These are phyloP conservation scores for Mycogone perniciosa DNA, from an alignment of 2,329 filamentous ascomycete species.

Conservation along the genomic window DNA sequence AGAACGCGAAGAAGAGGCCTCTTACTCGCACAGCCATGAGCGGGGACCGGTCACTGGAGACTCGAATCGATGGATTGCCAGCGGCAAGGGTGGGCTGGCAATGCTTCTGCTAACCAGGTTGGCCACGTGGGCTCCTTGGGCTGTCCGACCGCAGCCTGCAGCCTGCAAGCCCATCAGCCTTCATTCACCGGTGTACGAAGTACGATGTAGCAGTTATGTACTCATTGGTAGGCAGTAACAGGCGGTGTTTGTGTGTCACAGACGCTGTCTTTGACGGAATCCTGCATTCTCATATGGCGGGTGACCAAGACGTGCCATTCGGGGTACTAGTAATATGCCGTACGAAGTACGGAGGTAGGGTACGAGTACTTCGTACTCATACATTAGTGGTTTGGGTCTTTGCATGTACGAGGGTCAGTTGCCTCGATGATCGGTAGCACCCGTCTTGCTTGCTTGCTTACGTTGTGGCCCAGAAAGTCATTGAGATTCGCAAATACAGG, in stretches of 20 bases:
- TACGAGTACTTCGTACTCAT: too few relatives aligned
- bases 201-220: neutral
- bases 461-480: neutral
- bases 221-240: neutral
- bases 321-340: too few relatives aligned
- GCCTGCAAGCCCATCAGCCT: conserved; percentile 4
- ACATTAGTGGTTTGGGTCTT: neutral
- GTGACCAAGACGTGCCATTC: neutral
- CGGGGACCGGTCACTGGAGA: too few relatives aligned
- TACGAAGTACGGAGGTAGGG: too few relatives aligned
- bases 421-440: neutral
- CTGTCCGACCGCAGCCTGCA: conserved; percentile 4
- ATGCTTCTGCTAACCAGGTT: conserved; percentile 1
- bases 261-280: neutral
- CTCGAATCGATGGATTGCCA: neutral
- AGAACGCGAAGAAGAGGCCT: too few relatives aligned
- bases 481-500: neutral
- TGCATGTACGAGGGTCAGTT: neutral
- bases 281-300: neutral
- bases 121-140: conserved; percentile 10
- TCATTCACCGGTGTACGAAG: neutral
- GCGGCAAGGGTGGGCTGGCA: conserved; percentile 1
- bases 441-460: neutral
- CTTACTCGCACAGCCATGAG: too few relatives aligned
- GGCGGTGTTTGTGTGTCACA: neutral